Evolutionary conservation across 345 rosid species (phyloP), one percentile per base, ranked within the genome.

Genomic region (Toxicodendron radicans): DNA sequence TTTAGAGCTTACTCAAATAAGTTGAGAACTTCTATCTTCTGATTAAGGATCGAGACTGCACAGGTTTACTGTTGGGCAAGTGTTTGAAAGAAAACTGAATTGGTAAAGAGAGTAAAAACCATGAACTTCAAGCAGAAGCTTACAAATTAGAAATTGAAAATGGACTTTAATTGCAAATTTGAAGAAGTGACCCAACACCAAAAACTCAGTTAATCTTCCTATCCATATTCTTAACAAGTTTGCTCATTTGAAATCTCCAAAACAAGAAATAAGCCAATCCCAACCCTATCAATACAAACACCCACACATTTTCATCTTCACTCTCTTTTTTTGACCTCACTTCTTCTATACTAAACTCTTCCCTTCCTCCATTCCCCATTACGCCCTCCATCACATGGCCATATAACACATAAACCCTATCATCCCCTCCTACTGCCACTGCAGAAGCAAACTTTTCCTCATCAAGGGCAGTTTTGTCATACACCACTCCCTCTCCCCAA

Each of bases 171-270:
- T n/a, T n/a, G n/a, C n/a, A n/a, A n/a, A n/a, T n/a, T n/a, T n/a
- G n/a, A n/a, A 32, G 4, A 32, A 32, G 35, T 4, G 2, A 4
- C 41, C 3, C 5, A 35, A 7, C 6, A 7, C 2, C 33, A 72
- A 20, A 64, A 21, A 11, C 7, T 51, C 45, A 87, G 24, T 77
- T 76, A 68, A 10, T 82, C 80, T 93, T 91, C 18, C 81, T 89
- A 71, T 89, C 86, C 87, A 90, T 69, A 72, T 84, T 85, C 10
- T 77, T 78, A 3, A 85, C 86, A 11, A 94, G 94, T 57, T 67
- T 83, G 76, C 73, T 86, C 98, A 94, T 92, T 78, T 90, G 88
- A 70, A 90, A 83, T 84, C 92, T 88, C 94, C 97, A 88, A 75
- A 86, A 64, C 79, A 87, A 51, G 59, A 94, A 92, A 80, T 89